Evolutionary conservation across 495 filamentous ascomycete genomes (phyloP).

Genomic region (Aspergillus cavernicola): DNA sequence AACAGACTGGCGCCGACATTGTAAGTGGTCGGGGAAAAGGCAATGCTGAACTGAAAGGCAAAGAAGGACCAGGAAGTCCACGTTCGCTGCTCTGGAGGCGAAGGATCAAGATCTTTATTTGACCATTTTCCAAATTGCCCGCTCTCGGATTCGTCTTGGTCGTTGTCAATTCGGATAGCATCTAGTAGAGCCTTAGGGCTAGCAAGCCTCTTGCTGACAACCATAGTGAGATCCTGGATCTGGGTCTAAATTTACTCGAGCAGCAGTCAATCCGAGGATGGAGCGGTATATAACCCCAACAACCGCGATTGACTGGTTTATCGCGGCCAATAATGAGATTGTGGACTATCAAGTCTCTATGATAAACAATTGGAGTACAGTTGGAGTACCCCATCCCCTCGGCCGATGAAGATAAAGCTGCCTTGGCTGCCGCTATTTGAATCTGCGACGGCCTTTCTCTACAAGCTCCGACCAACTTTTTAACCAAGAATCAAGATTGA

Average conservation of each 20-base stretch:
- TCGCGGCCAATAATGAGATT: not conserved
- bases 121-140: slow-evolving; percentile 4
- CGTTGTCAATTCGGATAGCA: slow-evolving; percentile 1
- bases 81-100: not conserved
- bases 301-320: too few relatives aligned
- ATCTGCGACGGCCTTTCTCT: too few relatives aligned
- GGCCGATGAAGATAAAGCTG: not conserved
- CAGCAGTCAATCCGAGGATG: too few relatives aligned
- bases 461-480: too few relatives aligned
- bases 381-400: not conserved
- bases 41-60: slow-evolving; percentile 4
- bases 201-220: not conserved
- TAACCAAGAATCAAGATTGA: too few relatives aligned
- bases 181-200: not conserved
- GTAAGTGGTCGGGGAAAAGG: not conserved
- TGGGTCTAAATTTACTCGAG: too few relatives aligned
- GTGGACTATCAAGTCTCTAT: too few relatives aligned
- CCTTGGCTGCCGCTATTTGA: not conserved
- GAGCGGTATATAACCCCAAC: too few relatives aligned
- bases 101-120: slow-evolving; percentile 3
- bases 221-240: too few relatives aligned
- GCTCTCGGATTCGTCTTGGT: not conserved
- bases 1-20: slow-evolving; percentile 3
- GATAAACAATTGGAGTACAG: too few relatives aligned
- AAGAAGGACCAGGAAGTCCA: slow-evolving; percentile 3